Evolutionary conservation across 2,329 filamentous ascomycete species (phyloP), one percentile per base, ranked within the genome.

Genomic region (Ceratocystis destructans): DNA sequence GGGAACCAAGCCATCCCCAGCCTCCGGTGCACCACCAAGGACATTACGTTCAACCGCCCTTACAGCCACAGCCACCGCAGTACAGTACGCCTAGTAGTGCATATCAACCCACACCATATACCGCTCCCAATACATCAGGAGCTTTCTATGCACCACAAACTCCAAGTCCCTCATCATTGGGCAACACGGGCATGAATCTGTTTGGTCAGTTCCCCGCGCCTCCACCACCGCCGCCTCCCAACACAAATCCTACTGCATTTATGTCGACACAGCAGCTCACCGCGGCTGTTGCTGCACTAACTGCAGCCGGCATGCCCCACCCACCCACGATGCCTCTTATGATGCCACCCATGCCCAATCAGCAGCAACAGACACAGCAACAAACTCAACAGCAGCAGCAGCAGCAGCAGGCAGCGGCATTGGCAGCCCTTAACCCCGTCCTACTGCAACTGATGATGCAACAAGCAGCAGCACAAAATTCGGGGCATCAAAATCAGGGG

Each of bases 361-460:
- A 67, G 6, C 63, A 53, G 12, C 66, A 59, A 8, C 66, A 50
- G 71, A 28, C 28, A 28, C 28, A 28, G 28, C 28, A 28, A 28
- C 28, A 28, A 28, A 5, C 28, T 28, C 67, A 73, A 74, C 48
- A 71, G 45, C 73, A 74, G 31, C 64, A 66, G 31, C 48, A 71
- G 45, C 73, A 74, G 31, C 64, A 66, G 31, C 59, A 62, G 10
- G 57, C 53, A 17, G 48, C 61, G 17, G 61, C 64, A 20, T 46
- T 59, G 17, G 64, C 66, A 4, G 66, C 66, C 45, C 45, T 63
- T 41, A 25, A 68, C 65, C 48, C 66, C 66, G 5, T 64, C 64
- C 15, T 68, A 17, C 33, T 57, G 28, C 53, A 57, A 22, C 53
- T 57, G 6, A 22, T 66, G 8, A 65, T 68, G 63, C 61, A 62